phyloP scores from a whole-genome alignment of 2,329 filamentous ascomycete species.

The Fusarium camptoceras region DNA sequence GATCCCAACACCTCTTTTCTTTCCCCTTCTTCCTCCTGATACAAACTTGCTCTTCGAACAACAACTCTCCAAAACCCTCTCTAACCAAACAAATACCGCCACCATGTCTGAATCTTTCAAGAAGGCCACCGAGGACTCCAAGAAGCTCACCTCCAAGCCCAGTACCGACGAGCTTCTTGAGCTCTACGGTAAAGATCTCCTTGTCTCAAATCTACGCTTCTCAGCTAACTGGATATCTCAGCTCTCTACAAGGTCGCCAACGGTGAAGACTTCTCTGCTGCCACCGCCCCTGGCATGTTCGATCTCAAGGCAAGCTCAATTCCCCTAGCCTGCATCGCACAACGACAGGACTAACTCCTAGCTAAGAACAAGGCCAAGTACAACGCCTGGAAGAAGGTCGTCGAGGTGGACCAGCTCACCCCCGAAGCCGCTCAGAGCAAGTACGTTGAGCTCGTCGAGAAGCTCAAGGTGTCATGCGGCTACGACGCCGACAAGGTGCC shows the following conservation, averaged over 20 bases:
- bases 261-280: slow-evolving; percentile 67
- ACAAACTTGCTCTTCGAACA: slow-evolving; percentile 5
- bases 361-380: slow-evolving; percentile 82
- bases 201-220: background rate
- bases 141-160: slow-evolving; percentile 75
- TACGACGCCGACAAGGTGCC: slow-evolving; percentile 73
- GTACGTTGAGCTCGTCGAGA: slow-evolving; percentile 80
- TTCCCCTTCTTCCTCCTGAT: background rate
- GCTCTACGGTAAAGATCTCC: slow-evolving; percentile 63
- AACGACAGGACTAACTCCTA: slow-evolving; percentile 17
- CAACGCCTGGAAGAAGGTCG: slow-evolving; percentile 78
- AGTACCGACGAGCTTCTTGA: slow-evolving; percentile 72
- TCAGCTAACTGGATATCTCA: slow-evolving; percentile 44
- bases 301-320: slow-evolving; percentile 69
- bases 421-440: slow-evolving; percentile 76
- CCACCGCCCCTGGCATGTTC: slow-evolving; percentile 74
- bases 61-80: background rate
- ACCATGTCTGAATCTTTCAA: slow-evolving; percentile 64
- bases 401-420: slow-evolving; percentile 70
- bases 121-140: slow-evolving; percentile 70
- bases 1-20: slow-evolving; percentile 34
- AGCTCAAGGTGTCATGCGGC: slow-evolving; percentile 76
- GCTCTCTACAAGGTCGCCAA: slow-evolving; percentile 69
- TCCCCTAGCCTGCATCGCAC: background rate
- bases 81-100: slow-evolving; percentile 16